These are phyloP conservation scores for Aspergillus brunneoviolaceus DNA, from an alignment of 2,329 filamentous ascomycete species.

Conservation along the genomic window DNA sequence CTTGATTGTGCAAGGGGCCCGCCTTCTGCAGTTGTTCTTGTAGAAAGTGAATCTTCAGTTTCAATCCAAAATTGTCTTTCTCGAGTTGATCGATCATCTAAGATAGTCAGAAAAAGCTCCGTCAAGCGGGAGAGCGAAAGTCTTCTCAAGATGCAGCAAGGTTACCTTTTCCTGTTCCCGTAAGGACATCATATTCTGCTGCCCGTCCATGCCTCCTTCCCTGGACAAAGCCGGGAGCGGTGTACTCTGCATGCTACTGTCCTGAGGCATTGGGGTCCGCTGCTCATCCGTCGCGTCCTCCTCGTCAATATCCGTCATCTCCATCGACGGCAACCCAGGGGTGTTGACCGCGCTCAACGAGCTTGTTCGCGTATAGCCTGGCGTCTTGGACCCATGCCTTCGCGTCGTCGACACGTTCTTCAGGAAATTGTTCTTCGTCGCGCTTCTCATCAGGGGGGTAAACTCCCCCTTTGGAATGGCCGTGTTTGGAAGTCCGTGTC, in stretches of 20 bases:
- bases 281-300: slow-evolving; percentile 65
- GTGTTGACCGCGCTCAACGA: slow-evolving; percentile 69
- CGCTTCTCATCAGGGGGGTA: slow-evolving; percentile 83
- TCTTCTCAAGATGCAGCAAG: neutral
- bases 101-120: slow-evolving; percentile 13
- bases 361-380: slow-evolving; percentile 61
- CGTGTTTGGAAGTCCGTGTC: slow-evolving; percentile 67
- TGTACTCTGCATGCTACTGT: slow-evolving; percentile 79
- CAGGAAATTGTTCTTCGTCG: slow-evolving; percentile 67
- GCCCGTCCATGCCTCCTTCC: slow-evolving; percentile 70
- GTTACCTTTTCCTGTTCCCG: slow-evolving; percentile 86
- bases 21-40: slow-evolving; percentile 86
- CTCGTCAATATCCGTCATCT: slow-evolving; percentile 67
- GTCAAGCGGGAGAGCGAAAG: too few relatives aligned
- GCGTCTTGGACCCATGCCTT: slow-evolving; percentile 63
- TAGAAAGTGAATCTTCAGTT: slow-evolving; percentile 94
- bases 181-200: slow-evolving; percentile 76
- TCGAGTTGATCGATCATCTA: slow-evolving; percentile 86
- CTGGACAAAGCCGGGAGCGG: slow-evolving; percentile 71
- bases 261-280: slow-evolving; percentile 72
- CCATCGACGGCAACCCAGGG: slow-evolving; percentile 70
- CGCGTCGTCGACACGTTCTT: slow-evolving; percentile 58
- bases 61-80: slow-evolving; percentile 97
- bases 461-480: slow-evolving; percentile 69
- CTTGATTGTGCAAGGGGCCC: slow-evolving; percentile 85